These are phyloP conservation scores for Psilocybe sp. DNA, from an alignment of 768 basidiomycete species.

Conservation along the genomic window DNA sequence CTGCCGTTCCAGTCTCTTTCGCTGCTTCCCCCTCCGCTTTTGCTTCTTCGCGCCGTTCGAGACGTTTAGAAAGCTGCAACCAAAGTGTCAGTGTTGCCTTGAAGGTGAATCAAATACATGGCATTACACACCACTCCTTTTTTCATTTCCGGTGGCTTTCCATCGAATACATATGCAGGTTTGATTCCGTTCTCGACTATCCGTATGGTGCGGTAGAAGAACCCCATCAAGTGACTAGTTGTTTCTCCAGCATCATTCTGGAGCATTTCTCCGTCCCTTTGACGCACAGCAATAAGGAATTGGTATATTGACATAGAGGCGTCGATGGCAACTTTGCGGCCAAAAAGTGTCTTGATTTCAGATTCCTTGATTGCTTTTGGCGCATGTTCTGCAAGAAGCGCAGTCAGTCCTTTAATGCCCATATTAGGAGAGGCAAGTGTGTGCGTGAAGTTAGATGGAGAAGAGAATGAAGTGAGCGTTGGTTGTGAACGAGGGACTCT, in stretches of 20 bases:
- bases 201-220: conserved; percentile 96
- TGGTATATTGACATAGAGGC: conserved; percentile 98
- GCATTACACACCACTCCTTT: conserved; percentile 80
- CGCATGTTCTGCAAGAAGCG: conserved; percentile 84
- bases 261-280: conserved; percentile 93
- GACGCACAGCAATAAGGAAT: conserved; percentile 96
- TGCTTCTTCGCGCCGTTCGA: conserved; percentile 85
- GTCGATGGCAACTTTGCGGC: conserved; percentile 97
- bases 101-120: not conserved
- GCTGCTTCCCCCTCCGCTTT: conserved; percentile 95
- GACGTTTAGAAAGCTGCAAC: conserved; percentile 89
- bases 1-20: conserved; percentile 91
- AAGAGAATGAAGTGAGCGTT: not conserved
- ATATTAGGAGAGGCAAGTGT: conserved; percentile 33
- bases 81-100: conserved; percentile 8
- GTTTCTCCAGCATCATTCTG: conserved; percentile 98
- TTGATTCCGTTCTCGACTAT: conserved; percentile 99
- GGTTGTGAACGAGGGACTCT: too few relatives aligned
- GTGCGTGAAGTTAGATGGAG: too few relatives aligned
- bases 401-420: conserved; percentile 97
- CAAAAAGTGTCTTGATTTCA: conserved; percentile 96
- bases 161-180: conserved; percentile 97
- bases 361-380: conserved; percentile 87
- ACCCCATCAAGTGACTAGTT: conserved; percentile 97
- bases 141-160: conserved; percentile 96